phyloP scores from a whole-genome alignment of 495 filamentous ascomycete genomes.

The Aspergillus hancockii region DNA sequence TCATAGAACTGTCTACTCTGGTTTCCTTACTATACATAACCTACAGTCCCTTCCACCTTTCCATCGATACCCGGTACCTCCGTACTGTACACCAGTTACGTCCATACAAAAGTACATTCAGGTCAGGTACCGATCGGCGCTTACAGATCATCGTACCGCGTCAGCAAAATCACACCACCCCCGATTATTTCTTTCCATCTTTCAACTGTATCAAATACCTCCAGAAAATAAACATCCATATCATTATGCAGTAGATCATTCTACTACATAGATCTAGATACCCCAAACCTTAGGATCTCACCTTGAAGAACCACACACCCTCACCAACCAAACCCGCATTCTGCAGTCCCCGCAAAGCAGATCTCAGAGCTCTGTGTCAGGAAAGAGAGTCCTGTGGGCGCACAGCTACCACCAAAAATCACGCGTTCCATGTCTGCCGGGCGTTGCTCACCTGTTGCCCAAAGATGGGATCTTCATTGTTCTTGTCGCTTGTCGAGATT shows the following conservation, averaged over 20 bases:
- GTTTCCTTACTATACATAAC: not conserved
- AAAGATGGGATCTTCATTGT: not conserved
- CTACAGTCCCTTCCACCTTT: not conserved
- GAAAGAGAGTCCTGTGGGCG: not conserved
- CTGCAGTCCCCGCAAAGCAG: not conserved
- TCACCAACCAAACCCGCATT: not conserved
- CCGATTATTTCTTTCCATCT: not conserved
- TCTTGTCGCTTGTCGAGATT: not conserved
- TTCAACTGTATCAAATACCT: not conserved
- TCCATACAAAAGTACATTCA: not conserved
- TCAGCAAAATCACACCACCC: constrained; percentile 3
- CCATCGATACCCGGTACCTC: not conserved
- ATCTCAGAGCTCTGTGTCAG: not conserved
- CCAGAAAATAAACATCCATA: not conserved
- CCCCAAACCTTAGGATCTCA: not conserved
- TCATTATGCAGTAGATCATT: not conserved
- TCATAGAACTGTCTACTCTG: not conserved
- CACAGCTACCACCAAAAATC: constrained; percentile 4
- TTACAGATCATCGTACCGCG: constrained; percentile 3
- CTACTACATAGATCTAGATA: not conserved
- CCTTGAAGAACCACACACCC: too few relatives aligned
- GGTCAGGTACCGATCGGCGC: constrained; percentile 2
- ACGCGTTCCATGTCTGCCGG: not conserved
- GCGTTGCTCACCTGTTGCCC: not conserved
- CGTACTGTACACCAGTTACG: not conserved